These are phyloP conservation scores for Epichloe coenophiala DNA, from an alignment of 2,329 filamentous ascomycete species.

Conservation along the genomic window DNA sequence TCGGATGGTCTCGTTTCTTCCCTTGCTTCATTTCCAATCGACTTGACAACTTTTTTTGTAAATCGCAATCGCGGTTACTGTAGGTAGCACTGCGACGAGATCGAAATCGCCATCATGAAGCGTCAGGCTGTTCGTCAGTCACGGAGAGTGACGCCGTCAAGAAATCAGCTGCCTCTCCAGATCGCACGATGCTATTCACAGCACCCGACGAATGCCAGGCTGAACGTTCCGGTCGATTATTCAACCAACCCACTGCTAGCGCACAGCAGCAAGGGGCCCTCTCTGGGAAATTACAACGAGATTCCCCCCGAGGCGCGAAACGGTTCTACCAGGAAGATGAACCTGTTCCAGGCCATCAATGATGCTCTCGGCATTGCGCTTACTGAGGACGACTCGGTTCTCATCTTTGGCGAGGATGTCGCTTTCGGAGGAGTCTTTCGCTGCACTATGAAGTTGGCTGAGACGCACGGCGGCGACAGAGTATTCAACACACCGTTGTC, in stretches of 20 bases:
- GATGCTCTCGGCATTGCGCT: conserved; percentile 74
- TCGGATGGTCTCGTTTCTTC: neutral
- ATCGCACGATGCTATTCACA: conserved; percentile 34
- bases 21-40: conserved; percentile 1
- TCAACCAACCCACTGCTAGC: conserved; percentile 66
- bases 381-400: conserved; percentile 67
- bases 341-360: conserved; percentile 90
- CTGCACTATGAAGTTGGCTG: conserved; percentile 80
- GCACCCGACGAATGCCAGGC: conserved; percentile 44
- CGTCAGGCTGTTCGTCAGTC: conserved; percentile 18
- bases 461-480: conserved; percentile 73
- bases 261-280: conserved; percentile 55
- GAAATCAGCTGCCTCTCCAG: conserved; percentile 9
- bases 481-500: conserved; percentile 95
- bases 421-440: conserved; percentile 95
- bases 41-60: neutral
- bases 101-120: conserved; percentile 15
- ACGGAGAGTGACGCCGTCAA: conserved; percentile 14
- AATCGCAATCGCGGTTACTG: neutral
- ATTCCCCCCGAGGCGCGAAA: conserved; percentile 56
- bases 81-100: conserved; percentile 4
- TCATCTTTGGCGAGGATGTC: conserved; percentile 93
- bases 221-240: conserved; percentile 86
- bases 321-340: conserved; percentile 71
- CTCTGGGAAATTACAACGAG: conserved; percentile 53